These are phyloP conservation scores for Diversispora eburnea DNA, from an alignment of 192 early-diverging fungal species.

Conservation along the genomic window DNA sequence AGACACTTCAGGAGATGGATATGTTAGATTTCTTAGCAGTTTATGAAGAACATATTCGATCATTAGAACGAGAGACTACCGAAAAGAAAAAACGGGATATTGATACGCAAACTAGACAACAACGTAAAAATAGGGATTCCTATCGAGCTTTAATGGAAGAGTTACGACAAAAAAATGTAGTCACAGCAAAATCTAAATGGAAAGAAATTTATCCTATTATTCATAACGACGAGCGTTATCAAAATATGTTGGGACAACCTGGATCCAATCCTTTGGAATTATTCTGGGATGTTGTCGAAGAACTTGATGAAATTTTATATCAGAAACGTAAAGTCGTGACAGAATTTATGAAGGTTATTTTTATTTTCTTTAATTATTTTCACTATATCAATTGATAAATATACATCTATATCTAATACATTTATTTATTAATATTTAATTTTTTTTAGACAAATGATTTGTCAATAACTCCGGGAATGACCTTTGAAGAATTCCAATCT, in stretches of 20 bases:
- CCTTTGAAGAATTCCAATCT: constrained; percentile 39
- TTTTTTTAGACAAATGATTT: constrained; percentile 40
- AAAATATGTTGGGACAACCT: constrained; percentile 68
- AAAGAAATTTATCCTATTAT: constrained; percentile 76
- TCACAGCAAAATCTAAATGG: constrained; percentile 81
- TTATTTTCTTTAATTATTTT: constrained; percentile 21
- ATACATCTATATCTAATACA: not conserved
- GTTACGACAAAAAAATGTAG: constrained; percentile 45
- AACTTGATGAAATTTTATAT: constrained; percentile 72
- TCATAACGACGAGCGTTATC: constrained; percentile 66
- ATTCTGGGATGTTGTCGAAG: constrained; percentile 88
- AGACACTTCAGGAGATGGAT: constrained; percentile 64
- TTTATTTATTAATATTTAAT: not conserved
- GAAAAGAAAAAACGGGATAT: constrained; percentile 43
- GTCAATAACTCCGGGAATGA: constrained; percentile 46
- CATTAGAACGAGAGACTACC: constrained; percentile 56
- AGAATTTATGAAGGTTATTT: constrained; percentile 55
- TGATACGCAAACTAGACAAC: constrained; percentile 49
- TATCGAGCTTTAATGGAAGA: constrained; percentile 70
- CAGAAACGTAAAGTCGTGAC: constrained; percentile 64
- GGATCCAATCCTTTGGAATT: constrained; percentile 88
- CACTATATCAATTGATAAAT: not conserved
- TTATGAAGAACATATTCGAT: constrained; percentile 76
- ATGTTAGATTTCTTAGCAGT: constrained; percentile 76
- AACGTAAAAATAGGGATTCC: constrained; percentile 70